Evolutionary conservation across 139 green algal species (phyloP).

Genomic region (Chlorella vulgaris): DNA sequence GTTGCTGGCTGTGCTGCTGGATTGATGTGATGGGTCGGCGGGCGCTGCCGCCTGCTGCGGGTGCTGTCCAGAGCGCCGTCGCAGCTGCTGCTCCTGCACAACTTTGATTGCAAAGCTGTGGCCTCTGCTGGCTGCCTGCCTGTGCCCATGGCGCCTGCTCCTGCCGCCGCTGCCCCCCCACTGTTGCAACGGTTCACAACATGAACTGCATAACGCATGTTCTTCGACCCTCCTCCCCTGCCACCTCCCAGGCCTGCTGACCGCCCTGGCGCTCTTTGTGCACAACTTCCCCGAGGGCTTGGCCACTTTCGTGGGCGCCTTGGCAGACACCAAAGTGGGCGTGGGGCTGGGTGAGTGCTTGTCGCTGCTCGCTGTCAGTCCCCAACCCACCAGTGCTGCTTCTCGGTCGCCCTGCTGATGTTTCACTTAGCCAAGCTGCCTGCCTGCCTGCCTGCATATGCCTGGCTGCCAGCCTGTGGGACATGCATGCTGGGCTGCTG

Average conservation of each 20-base stretch:
- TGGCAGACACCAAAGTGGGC: slow-evolving; percentile 43
- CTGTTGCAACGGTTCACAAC: background rate
- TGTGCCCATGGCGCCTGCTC: no score
- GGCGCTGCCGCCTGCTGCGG: no score
- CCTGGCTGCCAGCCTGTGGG: no score
- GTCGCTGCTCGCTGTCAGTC: background rate
- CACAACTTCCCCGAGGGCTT: slow-evolving; percentile 82
- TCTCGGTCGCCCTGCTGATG: background rate
- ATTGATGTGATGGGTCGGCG: no score
- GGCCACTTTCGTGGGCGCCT: slow-evolving; percentile 68
- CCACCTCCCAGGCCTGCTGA: slow-evolving; percentile 42
- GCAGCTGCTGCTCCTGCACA: no score
- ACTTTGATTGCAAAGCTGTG: no score
- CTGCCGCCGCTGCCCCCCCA: background rate
- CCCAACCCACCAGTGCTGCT: background rate
- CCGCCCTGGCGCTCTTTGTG: slow-evolving; percentile 60
- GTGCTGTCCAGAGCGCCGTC: no score
- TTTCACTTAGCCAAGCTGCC: background rate
- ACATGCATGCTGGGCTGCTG: no score
- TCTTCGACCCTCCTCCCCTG: background rate
- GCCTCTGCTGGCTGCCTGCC: no score
- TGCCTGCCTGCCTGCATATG: no score
- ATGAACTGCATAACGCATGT: background rate
- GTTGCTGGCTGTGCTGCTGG: no score
- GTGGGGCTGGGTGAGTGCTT: slow-evolving; percentile 18